Percentiles rank a stretch among this genome's conserved stretches.
Conservation (phyloP, 495 filamentous ascomycete genomes). For the Neurospora discreta region DNA sequence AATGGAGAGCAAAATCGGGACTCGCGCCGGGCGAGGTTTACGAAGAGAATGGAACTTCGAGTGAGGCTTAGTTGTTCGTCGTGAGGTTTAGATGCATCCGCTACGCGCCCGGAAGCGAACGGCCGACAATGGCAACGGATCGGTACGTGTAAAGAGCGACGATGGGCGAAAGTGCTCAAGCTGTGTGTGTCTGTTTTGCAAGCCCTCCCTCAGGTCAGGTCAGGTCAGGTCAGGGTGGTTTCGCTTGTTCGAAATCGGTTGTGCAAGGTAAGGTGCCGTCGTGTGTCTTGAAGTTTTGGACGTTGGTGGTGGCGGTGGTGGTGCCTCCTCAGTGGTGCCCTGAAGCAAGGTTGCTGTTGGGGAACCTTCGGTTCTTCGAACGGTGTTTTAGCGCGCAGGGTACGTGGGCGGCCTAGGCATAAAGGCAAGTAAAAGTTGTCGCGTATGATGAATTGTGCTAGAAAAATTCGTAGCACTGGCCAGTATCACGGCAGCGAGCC, state of each 20-base stretch:
- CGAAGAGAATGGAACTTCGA: conserved; percentile 6
- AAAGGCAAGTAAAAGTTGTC: neutral
- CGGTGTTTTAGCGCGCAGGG: neutral
- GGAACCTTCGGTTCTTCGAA: neutral
- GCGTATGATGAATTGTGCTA: neutral
- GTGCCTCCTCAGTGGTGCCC: neutral
- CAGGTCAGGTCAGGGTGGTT: neutral
- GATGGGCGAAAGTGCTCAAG: neutral
- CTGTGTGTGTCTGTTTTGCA: neutral
- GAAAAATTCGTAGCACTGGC: neutral
- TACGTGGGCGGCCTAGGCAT: neutral
- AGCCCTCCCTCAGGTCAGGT: neutral
- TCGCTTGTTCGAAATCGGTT: neutral
- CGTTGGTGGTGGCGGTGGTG: neutral
- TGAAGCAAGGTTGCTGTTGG: neutral
- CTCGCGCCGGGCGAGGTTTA: conserved; percentile 33
- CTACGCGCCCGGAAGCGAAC: neutral
- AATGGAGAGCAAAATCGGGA: conserved; percentile 6
- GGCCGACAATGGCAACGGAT: neutral
- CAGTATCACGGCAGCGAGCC: neutral
- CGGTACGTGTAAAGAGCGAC: neutral
- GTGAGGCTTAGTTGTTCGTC: conserved; percentile 5
- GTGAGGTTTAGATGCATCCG: conserved; percentile 12
- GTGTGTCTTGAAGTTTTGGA: neutral
- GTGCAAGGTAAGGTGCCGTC: neutral